These are phyloP conservation scores for Termitomyces sp. DNA, from an alignment of 768 basidiomycete genomes.

Conservation along the genomic window DNA sequence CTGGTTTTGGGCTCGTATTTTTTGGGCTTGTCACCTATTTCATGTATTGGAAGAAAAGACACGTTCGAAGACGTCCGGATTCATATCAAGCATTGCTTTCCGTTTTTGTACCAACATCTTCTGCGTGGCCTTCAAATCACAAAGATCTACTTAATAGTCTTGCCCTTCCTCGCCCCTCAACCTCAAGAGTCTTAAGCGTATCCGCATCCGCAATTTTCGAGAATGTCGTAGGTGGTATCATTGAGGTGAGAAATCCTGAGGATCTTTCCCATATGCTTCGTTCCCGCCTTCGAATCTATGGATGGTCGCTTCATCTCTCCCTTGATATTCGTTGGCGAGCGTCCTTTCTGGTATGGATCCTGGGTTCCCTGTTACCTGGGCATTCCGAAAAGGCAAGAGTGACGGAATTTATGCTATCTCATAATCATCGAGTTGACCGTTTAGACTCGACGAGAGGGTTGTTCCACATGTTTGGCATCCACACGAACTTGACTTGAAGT, in stretches of 20 bases:
- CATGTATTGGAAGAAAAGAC: background rate
- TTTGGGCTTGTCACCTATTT: background rate
- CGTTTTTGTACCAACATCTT: constrained; percentile 36
- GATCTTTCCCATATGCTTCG: constrained; percentile 33
- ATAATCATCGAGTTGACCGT: background rate
- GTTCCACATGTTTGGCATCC: constrained; percentile 1
- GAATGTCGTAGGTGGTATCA: constrained; percentile 27
- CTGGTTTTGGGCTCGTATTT: background rate
- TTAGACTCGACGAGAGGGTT: background rate
- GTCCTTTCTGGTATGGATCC: constrained; percentile 29
- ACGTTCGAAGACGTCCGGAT: background rate
- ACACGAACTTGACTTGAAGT: background rate
- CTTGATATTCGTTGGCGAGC: constrained; percentile 27
- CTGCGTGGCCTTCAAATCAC: constrained; percentile 39
- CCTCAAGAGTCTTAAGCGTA: constrained; percentile 21
- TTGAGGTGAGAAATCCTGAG: constrained; percentile 39
- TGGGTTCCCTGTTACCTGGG: constrained; percentile 16
- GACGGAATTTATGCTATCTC: background rate
- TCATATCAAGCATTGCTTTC: constrained; percentile 31
- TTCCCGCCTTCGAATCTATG: constrained; percentile 26
- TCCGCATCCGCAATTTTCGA: constrained; percentile 29
- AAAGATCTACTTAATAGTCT: constrained; percentile 20
- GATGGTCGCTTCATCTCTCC: constrained; percentile 29
- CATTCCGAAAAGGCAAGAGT: constrained; percentile 3
- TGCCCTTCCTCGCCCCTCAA: constrained; percentile 7